Evolutionary conservation across 2,329 filamentous ascomycete genomes (phyloP).

Genomic region (Juglanconis sp.): DNA sequence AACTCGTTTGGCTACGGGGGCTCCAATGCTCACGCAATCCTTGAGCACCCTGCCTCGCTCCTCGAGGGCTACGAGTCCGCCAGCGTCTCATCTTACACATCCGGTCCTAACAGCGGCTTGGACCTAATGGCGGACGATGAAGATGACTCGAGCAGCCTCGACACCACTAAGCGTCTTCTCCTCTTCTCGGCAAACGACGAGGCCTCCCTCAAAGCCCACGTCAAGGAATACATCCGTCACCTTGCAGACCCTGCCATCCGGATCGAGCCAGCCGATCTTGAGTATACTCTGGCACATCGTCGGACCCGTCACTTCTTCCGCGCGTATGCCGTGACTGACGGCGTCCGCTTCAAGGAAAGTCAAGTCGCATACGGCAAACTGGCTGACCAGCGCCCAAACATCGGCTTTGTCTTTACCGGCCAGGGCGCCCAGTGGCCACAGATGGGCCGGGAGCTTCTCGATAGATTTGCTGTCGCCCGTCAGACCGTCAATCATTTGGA

Average conservation of each 20-base stretch:
- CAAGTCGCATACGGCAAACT: conserved; percentile 11
- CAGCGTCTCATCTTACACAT: background rate
- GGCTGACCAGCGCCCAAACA: background rate
- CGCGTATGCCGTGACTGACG: conserved; percentile 1
- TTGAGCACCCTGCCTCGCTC: background rate
- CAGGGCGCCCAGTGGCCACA: conserved; percentile 25
- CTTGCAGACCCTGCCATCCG: background rate
- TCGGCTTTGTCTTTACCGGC: conserved; percentile 25
- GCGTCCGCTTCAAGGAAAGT: background rate
- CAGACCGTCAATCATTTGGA: conserved; percentile 18
- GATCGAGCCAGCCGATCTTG: conserved; percentile 12
- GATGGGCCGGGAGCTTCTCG: conserved; percentile 25
- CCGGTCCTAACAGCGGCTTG: background rate
- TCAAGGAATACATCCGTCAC: background rate
- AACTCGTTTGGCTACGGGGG: conserved; percentile 1
- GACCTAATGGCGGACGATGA: background rate
- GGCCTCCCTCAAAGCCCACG: conserved; percentile 16
- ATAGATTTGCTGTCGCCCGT: conserved; percentile 7
- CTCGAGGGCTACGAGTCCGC: background rate
- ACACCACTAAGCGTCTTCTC: background rate
- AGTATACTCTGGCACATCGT: conserved; percentile 18
- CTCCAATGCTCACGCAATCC: background rate
- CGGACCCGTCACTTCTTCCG: conserved; percentile 13
- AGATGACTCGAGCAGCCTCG: background rate
- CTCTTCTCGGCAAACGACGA: conserved; percentile 20